Base-by-base conservation (phyloP, 2,329 filamentous ascomycete species). In the Cytospora piceicola region DNA sequence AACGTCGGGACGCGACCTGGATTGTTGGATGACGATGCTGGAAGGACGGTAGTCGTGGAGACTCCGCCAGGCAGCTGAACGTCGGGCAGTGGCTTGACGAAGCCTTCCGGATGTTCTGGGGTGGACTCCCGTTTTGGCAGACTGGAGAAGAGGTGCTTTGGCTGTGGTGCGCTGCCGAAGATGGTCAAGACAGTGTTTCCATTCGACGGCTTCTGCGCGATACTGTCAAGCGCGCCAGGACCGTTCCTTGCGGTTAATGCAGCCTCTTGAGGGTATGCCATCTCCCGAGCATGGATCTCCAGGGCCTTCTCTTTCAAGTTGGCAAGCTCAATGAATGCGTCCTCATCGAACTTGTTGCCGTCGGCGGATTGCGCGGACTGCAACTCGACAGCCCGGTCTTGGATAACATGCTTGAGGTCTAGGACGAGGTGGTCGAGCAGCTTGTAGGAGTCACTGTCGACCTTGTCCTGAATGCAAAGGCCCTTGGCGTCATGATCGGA, bases 111-210 rank as follows among this genome's bases (percentile, higher is more conserved):
- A 34, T 71, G 66, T 24, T 70, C 67, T 9, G 70, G 69, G 8
- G 73, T 69, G 30, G 78, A 75, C 1, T 73, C 68, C 15, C 81
- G 78, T 63, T 85, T 82, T 69, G 90, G 91, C 58, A 97, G 81
- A 76, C 94, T 96, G 4, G 94, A 96, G 75, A 95, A 97, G 4
- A 97, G 81, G 67, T 94, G 91, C 71, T 88, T 90, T 42, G 91
- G 85, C 55, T 88, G 88, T 1, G 89, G 88, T 51, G 90, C 90
- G 70, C 88, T 90, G 63, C 92, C 93, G 70, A 88, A 89, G 1
- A 96, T 81, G 0, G 92, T 94, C 65, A 97, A 80, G 7, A 94
- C 89, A 20, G 88, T 83, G 63, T 84, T 84, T 75, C 70, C 81
- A 73, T 75, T 70, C 24, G 80, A 74, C 29, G 77, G 75, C 4